phyloP scores from a whole-genome alignment of 225 moss, liverwort and hornwort genomes.

The Polytrichum formosum region DNA sequence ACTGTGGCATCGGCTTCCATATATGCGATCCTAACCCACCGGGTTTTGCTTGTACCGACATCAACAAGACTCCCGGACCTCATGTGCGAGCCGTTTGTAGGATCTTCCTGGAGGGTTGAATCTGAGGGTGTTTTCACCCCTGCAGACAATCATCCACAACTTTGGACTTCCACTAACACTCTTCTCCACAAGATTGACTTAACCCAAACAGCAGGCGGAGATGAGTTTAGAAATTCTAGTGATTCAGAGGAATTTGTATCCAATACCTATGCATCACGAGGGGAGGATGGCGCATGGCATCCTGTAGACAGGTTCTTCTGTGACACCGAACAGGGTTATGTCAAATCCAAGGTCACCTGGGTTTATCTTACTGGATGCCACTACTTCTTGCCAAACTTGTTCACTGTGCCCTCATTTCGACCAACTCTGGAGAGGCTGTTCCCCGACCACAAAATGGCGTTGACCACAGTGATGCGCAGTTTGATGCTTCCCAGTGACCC shows the following conservation, averaged over 20 bases:
- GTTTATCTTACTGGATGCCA: slow-evolving; percentile 36
- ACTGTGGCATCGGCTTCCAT: slow-evolving; percentile 25
- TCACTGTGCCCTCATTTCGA: slow-evolving; percentile 35
- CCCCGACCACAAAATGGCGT: slow-evolving; percentile 39
- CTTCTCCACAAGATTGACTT: slow-evolving; percentile 25
- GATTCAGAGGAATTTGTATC: background rate
- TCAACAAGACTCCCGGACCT: slow-evolving; percentile 19
- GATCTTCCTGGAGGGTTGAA: slow-evolving; percentile 38
- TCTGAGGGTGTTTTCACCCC: slow-evolving; percentile 11
- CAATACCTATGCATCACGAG: slow-evolving; percentile 9
- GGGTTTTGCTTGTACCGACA: slow-evolving; percentile 36
- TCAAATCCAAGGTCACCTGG: slow-evolving; percentile 24
- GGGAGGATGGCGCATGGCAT: slow-evolving; percentile 30
- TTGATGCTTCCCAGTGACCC: slow-evolving; percentile 30
- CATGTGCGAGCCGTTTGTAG: slow-evolving; percentile 53
- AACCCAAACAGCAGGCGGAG: background rate
- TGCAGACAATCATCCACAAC: slow-evolving; percentile 2
- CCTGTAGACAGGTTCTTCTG: slow-evolving; percentile 48
- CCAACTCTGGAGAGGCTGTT: slow-evolving; percentile 41
- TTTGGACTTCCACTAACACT: slow-evolving; percentile 9
- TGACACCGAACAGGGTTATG: slow-evolving; percentile 34
- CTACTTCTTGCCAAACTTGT: slow-evolving; percentile 49
- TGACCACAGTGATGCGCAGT: slow-evolving; percentile 33
- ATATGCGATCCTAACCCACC: slow-evolving; percentile 44
- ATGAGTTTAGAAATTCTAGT: background rate